Conservation (phyloP, 2,329 filamentous ascomycete genomes). For the Calycina marina region DNA sequence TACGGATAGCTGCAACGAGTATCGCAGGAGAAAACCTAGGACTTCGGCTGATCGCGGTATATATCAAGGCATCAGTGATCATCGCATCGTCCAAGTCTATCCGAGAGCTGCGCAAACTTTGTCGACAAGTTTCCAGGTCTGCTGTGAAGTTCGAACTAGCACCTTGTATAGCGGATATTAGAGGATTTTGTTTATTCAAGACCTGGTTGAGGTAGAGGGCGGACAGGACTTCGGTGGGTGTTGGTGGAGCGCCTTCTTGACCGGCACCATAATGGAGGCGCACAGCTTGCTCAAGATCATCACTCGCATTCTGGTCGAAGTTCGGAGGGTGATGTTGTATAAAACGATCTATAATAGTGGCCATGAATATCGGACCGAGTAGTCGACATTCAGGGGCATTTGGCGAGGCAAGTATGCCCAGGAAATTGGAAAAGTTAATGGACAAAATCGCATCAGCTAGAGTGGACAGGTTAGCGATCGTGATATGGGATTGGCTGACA, state of each 20-base stretch:
- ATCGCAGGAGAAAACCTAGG: slow-evolving; percentile 36
- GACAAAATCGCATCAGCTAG: slow-evolving; percentile 85
- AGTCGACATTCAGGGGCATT: slow-evolving; percentile 47
- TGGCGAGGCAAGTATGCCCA: slow-evolving; percentile 58
- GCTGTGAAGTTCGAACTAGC: slow-evolving; percentile 62
- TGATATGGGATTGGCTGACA: no score
- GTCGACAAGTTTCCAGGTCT: slow-evolving; percentile 52
- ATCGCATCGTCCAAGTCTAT: slow-evolving; percentile 66
- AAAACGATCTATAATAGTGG: slow-evolving; percentile 70
- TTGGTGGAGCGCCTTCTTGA: slow-evolving; percentile 35
- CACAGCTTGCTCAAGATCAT: slow-evolving; percentile 49
- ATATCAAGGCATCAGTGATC: slow-evolving; percentile 65
- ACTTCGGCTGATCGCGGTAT: slow-evolving; percentile 42
- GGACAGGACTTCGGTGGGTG: slow-evolving; percentile 57
- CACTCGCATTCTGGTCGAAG: slow-evolving; percentile 62
- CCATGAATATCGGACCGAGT: slow-evolving; percentile 54
- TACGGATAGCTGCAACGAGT: slow-evolving; percentile 46
- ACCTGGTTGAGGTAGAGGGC: slow-evolving; percentile 55
- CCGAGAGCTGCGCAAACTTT: slow-evolving; percentile 36
- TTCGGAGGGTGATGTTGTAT: slow-evolving; percentile 76
- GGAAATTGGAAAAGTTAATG: slow-evolving; percentile 62
- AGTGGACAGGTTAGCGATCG: no score
- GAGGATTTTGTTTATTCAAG: slow-evolving; percentile 41
- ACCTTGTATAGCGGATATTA: slow-evolving; percentile 57
- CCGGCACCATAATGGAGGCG: slow-evolving; percentile 44